Evolutionary conservation across 306 rosid species (phyloP).

Genomic region (Arachis stenosperma): DNA sequence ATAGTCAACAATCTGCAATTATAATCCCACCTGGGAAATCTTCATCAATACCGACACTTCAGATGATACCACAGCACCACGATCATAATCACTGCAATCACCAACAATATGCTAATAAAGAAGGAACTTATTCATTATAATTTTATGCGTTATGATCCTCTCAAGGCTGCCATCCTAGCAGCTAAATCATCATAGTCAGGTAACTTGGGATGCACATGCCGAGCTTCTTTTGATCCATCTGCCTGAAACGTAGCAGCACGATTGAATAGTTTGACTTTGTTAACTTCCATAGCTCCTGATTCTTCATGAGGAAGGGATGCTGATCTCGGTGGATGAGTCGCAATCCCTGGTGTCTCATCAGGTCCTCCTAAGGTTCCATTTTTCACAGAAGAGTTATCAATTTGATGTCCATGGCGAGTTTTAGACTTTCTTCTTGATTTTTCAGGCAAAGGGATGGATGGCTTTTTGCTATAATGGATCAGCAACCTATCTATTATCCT

Average conservation of each 20-base stretch:
- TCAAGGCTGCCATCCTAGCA: constrained; percentile 81
- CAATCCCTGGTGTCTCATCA: constrained; percentile 44
- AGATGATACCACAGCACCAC: constrained; percentile 33
- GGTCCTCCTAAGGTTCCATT: constrained; percentile 50
- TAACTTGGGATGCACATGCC: constrained; percentile 93
- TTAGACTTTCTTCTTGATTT: constrained; percentile 64
- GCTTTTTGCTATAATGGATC: constrained; percentile 83
- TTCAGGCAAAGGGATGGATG: constrained; percentile 58
- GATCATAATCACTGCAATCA: constrained; percentile 28
- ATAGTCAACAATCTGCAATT: constrained; percentile 30
- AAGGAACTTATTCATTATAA: constrained; percentile 30
- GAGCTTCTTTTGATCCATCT: constrained; percentile 61
- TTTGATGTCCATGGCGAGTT: constrained; percentile 59
- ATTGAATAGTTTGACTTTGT: constrained; percentile 67
- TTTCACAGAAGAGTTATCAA: constrained; percentile 28
- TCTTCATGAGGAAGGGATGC: constrained; percentile 75
- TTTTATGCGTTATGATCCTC: constrained; percentile 56
- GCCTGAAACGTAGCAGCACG: constrained; percentile 91
- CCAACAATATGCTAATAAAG: constrained; percentile 30
- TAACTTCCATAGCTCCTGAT: constrained; percentile 48
- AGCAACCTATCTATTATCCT: constrained; percentile 81
- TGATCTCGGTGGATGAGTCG: constrained; percentile 58
- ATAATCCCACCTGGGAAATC: constrained; percentile 11
- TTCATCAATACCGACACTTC: constrained; percentile 22
- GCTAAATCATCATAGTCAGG: constrained; percentile 91